phyloP scores from a whole-genome alignment of 2,329 filamentous ascomycete species.

The Ceratocystiopsis brevicomis region DNA sequence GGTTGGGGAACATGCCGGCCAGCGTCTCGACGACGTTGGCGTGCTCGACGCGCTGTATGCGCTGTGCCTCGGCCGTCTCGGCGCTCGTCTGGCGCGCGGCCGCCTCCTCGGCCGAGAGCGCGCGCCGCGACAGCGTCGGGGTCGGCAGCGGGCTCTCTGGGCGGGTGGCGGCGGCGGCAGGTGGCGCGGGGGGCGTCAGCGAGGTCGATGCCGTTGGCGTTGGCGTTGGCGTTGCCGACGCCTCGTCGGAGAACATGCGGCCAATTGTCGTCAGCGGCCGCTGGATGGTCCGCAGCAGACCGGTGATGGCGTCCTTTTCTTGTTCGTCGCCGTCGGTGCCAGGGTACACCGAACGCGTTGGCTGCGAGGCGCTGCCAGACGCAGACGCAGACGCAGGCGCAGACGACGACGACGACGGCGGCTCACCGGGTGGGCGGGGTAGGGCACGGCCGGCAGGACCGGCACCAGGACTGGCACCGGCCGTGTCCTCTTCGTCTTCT shows the following conservation, averaged over 20 bases:
- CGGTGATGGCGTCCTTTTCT: constrained; percentile 65
- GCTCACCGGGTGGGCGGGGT: too few relatives aligned
- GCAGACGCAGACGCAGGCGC: too few relatives aligned
- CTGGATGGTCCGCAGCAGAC: constrained; percentile 77
- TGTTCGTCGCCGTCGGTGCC: constrained; percentile 30
- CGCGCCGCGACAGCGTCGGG: constrained; percentile 15
- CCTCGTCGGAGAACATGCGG: constrained; percentile 69
- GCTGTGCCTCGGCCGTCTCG: constrained; percentile 70
- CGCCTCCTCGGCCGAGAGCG: constrained; percentile 61
- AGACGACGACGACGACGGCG: too few relatives aligned
- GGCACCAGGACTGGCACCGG: too few relatives aligned
- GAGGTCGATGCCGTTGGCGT: constrained; percentile 10
- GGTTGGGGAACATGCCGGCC: constrained; percentile 87
- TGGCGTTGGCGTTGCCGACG: constrained; percentile 19
- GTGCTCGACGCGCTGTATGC: constrained; percentile 70
- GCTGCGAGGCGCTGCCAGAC: neutral
- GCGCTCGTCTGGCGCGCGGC: constrained; percentile 80
- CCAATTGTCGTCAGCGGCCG: constrained; percentile 80
- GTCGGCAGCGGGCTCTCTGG: constrained; percentile 10
- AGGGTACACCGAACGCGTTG: neutral
- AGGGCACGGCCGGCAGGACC: too few relatives aligned
- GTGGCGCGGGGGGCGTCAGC: neutral
- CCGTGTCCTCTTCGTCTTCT: constrained; percentile 3
- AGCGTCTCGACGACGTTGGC: constrained; percentile 83
- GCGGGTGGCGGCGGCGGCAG: neutral